Evolutionary conservation across 306 rosid genomes (phyloP).

Genomic region (peach (Prunus persica)): DNA sequence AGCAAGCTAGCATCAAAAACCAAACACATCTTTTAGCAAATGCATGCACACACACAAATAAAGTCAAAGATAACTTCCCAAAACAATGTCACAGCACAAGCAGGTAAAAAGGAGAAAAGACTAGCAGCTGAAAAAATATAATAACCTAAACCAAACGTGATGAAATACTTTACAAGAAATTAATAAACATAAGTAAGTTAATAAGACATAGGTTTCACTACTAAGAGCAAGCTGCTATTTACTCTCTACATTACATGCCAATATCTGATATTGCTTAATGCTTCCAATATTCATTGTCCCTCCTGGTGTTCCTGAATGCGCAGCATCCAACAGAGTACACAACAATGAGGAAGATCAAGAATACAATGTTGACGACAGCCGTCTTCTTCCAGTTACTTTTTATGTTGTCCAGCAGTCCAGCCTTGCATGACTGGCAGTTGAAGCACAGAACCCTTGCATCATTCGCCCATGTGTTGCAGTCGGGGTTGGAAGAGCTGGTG

Average conservation of each 20-base stretch:
- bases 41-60: too few species aligned
- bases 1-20: too few species aligned
- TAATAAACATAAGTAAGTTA: background rate
- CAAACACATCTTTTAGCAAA: too few species aligned
- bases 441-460: slow-evolving; percentile 46
- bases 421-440: slow-evolving; percentile 79
- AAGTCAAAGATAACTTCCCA: too few species aligned
- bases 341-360: slow-evolving; percentile 59
- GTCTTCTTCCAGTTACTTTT: slow-evolving; percentile 68
- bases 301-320: slow-evolving; percentile 73
- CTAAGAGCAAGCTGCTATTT: slow-evolving; percentile 15
- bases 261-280: slow-evolving; percentile 6
- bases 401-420: slow-evolving; percentile 67
- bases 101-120: background rate
- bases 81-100: too few species aligned
- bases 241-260: slow-evolving; percentile 30
- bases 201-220: background rate
- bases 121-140: background rate
- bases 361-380: slow-evolving; percentile 49
- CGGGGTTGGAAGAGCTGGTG: slow-evolving; percentile 17
- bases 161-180: background rate
- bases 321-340: slow-evolving; percentile 79
- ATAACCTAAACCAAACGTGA: background rate
- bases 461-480: slow-evolving; percentile 59
- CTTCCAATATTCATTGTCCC: slow-evolving; percentile 42